Evolutionary conservation across 768 basidiomycete genomes (phyloP).

Genomic region (Rhodocollybia butyracea): DNA sequence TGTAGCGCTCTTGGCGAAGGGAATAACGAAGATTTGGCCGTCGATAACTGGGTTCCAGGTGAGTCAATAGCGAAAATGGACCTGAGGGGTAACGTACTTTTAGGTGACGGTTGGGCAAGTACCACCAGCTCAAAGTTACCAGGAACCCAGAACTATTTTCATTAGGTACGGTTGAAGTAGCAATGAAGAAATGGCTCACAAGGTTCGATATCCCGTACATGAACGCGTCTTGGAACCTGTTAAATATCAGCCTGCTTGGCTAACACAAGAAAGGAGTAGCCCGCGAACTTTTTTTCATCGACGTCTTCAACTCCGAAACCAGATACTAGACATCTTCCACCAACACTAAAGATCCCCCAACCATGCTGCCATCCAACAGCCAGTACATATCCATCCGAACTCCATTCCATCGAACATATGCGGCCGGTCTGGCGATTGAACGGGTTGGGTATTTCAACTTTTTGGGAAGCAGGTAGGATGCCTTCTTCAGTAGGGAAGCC

Average conservation of each 20-base stretch:
- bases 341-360: conserved; percentile 89
- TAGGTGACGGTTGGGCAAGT: conserved; percentile 52
- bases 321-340: conserved; percentile 82
- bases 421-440: conserved; percentile 57
- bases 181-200: conserved; percentile 39
- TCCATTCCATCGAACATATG: conserved; percentile 80
- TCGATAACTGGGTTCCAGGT: conserved; percentile 39
- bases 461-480: conserved; percentile 56
- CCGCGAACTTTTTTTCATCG: conserved; percentile 48
- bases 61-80: not conserved
- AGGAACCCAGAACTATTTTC: conserved; percentile 82
- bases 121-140: conserved; percentile 89
- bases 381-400: conserved; percentile 91
- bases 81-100: conserved; percentile 36
- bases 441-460: conserved; percentile 59
- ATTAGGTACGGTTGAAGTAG: not conserved
- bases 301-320: conserved; percentile 69
- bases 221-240: conserved; percentile 76
- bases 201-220: conserved; percentile 76
- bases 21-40: conserved; percentile 78
- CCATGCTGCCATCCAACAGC: conserved; percentile 90
- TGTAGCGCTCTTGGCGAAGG: conserved; percentile 94
- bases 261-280: conserved; percentile 1
- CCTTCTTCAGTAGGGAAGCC: conserved; percentile 65
- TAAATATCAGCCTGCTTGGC: no score